Base-by-base conservation (phyloP, 176 grass and related monocot genomes). In the Saccharum officinarum region DNA sequence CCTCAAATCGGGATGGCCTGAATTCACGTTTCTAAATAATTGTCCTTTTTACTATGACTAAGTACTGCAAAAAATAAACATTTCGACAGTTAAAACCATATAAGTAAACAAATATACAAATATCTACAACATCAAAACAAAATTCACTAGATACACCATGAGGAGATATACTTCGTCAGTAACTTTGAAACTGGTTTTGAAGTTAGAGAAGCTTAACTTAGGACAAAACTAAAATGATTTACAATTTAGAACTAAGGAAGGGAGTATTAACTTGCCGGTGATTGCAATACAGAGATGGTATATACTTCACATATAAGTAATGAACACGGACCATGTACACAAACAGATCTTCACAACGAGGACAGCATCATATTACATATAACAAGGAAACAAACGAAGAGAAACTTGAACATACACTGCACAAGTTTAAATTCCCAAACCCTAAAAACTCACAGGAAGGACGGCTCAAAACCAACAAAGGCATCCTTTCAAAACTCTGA, bases 351-450 rank as follows among this genome's bases (percentile, higher is more conserved):
- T 82, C 75, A 33, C 12, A 72, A 78, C 17, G 3, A 45, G 73
- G 73, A 78, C 52, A 37, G 76, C 50, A 85, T 70, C 70, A 83
- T 68, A 44, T 66, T 65, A 82, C 46, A 86, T 20, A 85, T n/a
- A 23, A 70, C 83, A 65, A 65, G 50, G 64, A 78, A n/a, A 54
- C 31, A 66, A 78, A 18, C 72, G 61, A 67, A 77, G 28, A 37
- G 67, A 82, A 65, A 75, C 81, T 76, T 74, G 65, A 79, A 73
- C 60, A 87, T 37, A 60, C 75, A 84, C 60, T 85, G 70, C 49
- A 87, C 85, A 90, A 44, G 61, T 89, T 50, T 90, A 28, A 82
- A 84, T 37, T 38, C 62, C 80, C 67, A 90, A 90, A 81, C 71
- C 77, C 85, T 70, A 18, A 39, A 65, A 89, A 64, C 82, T 71